A percentile compares a stretch with the other conserved stretches of the same genome.
phyloP scores from a whole-genome alignment of 202 grass and related monocot species.

The Elaeis oleifera region DNA sequence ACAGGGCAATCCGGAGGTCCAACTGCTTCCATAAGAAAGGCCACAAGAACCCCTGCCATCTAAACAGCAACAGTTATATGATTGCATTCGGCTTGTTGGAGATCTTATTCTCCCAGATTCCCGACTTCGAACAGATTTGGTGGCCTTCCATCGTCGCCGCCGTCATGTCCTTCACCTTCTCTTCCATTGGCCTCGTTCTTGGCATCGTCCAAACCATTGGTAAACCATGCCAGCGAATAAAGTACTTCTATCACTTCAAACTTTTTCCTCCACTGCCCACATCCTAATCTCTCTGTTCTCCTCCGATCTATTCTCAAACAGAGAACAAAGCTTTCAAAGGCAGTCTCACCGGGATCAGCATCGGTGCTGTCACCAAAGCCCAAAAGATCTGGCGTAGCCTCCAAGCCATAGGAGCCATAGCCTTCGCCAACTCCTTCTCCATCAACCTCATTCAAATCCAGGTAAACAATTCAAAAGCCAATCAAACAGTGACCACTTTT shows the following conservation, averaged over 20 bases:
- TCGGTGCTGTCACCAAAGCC: neutral
- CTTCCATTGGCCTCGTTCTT: constrained; percentile 6
- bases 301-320: neutral
- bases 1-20: constrained; percentile 9
- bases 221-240: neutral
- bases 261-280: too few relatives aligned
- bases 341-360: constrained; percentile 17
- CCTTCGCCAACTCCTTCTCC: constrained; percentile 16
- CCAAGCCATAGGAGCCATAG: constrained; percentile 7
- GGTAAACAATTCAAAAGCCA: neutral
- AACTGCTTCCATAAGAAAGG: constrained; percentile 11
- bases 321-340: neutral
- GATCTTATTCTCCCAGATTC: constrained; percentile 6
- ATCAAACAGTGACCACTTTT: too few relatives aligned
- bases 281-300: too few relatives aligned
- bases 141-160: constrained; percentile 16
- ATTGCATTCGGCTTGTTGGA: constrained; percentile 3
- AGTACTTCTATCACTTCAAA: too few relatives aligned
- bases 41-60: neutral
- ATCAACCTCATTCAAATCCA: constrained; percentile 6
- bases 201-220: constrained; percentile 4
- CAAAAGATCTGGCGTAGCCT: constrained; percentile 14
- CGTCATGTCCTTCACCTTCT: constrained; percentile 14
- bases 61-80: neutral
- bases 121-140: constrained; percentile 15